Percentiles rank a stretch among this genome's conserved stretches.
Evolutionary conservation across 2,329 filamentous ascomycete species (phyloP).

Genomic region (Cercospora sesami): DNA sequence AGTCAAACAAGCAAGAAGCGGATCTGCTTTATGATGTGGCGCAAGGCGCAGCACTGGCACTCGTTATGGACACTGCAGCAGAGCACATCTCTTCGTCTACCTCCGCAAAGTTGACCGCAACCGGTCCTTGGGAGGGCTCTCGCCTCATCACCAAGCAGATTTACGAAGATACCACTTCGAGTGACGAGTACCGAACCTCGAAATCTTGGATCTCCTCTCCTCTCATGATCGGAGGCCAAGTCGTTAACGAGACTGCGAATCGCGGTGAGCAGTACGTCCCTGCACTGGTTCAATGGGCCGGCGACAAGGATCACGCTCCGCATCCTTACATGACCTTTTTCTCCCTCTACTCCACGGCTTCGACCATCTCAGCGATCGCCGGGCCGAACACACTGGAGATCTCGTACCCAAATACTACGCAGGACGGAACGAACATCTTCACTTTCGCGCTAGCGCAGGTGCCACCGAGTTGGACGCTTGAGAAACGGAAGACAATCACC

Average conservation of each 20-base stretch:
- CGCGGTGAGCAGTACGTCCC: slow-evolving; percentile 14
- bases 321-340: not conserved
- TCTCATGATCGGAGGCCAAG: slow-evolving; percentile 12
- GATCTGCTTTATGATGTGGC: not conserved
- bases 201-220: slow-evolving; percentile 7
- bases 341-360: not conserved
- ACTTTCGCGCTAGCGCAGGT: not conserved
- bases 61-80: not conserved
- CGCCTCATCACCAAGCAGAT: slow-evolving; percentile 1
- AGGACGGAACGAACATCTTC: not conserved
- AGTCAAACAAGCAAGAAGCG: not conserved
- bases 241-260: slow-evolving; percentile 6
- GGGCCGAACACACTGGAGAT: not conserved
- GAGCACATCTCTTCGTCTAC: not conserved
- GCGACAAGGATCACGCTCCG: not conserved
- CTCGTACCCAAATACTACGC: not conserved
- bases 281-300: slow-evolving; percentile 14
- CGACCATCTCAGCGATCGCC: not conserved
- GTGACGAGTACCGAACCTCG: not conserved
- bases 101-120: not conserved
- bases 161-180: not conserved
- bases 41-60: not conserved
- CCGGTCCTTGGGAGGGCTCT: not conserved
- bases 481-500: not conserved
- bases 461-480: not conserved